A percentile compares a stretch with the other conserved stretches of the same genome.
Evolutionary conservation across 257 asterid genomes (phyloP).

Genomic region (Solanum lignicaule): DNA sequence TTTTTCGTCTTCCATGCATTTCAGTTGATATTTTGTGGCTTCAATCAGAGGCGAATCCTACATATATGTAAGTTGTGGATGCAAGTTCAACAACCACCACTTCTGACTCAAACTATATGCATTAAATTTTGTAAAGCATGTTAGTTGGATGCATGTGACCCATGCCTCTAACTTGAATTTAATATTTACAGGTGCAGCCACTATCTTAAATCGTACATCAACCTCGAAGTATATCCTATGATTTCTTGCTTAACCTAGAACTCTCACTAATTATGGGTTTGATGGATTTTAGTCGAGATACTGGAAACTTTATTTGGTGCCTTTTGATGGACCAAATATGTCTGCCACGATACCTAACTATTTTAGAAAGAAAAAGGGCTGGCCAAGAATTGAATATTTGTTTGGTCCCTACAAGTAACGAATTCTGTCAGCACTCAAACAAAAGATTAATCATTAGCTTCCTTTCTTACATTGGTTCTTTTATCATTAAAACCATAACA

Average conservation of each 20-base stretch:
- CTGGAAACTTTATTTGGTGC: background rate
- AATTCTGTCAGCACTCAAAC: background rate
- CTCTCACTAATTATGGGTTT: background rate
- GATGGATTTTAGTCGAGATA: background rate
- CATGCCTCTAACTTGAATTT: background rate
- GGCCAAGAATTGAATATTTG: background rate
- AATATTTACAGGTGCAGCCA: background rate
- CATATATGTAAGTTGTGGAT: background rate
- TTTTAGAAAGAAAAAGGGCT: background rate
- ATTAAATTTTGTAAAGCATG: background rate
- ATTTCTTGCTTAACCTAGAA: background rate
- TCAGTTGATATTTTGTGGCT: background rate
- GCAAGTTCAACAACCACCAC: background rate
- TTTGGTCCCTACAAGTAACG: background rate
- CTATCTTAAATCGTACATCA: background rate
- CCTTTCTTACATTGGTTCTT: background rate
- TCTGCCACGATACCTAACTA: background rate
- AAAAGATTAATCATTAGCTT: background rate
- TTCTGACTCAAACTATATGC: background rate
- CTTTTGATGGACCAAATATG: background rate
- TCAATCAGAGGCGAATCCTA: background rate
- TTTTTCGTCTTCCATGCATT: background rate
- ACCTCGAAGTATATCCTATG: background rate
- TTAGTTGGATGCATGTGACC: background rate
- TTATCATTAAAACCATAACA: background rate